Base-by-base conservation (phyloP, 768 basidiomycete species). In the Leccinum arenicola region DNA sequence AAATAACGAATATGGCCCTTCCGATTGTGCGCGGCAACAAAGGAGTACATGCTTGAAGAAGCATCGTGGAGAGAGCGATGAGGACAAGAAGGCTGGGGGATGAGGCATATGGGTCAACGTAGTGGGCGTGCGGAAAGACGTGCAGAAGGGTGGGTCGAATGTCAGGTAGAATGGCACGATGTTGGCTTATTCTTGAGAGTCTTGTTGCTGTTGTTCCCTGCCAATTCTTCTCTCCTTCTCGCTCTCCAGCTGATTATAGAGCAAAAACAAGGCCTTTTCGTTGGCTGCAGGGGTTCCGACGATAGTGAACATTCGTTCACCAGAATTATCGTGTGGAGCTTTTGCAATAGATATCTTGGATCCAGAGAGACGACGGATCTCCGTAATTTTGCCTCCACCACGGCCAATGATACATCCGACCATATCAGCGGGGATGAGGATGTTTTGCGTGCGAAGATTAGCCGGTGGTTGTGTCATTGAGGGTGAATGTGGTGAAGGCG, bases 221-320 rank as follows among this genome's bases (percentile, higher is more conserved):
- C 91, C 91, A 58, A 95, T 91, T 67, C 94, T 83, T 75, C 94
- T 84, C 78, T 95, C 93, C 78, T 96, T 96, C 84, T 95, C 93
- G 72, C 87, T 94, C 78, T 97, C 95, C 62, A 96, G 80, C 72
- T 97, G 96, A 69, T 96, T 95, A 78, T 98, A 99, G 61, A 99
- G 82, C 60, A 99, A 78, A 82, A 96, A 98, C 59, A 99, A 78
- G 2, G 97, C 97, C 77, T 98, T 96, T 78, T 99, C 96, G 75
- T 97, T 98, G 66, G 93, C 90, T 75, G 95, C 93, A 51, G 93
- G 91, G 12, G 94, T 94, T 56, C 97, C 97, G 50, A 97, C 83
- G 73, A 99, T 98, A 61, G 97, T 94, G 80, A 99, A 99, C 96
- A 99, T 98, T 65, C 97, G 84, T 79, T 99, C 97, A 69, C 96